phyloP scores from a whole-genome alignment of 495 filamentous ascomycete species.

The Pseudomonodictys pantanalensis region DNA sequence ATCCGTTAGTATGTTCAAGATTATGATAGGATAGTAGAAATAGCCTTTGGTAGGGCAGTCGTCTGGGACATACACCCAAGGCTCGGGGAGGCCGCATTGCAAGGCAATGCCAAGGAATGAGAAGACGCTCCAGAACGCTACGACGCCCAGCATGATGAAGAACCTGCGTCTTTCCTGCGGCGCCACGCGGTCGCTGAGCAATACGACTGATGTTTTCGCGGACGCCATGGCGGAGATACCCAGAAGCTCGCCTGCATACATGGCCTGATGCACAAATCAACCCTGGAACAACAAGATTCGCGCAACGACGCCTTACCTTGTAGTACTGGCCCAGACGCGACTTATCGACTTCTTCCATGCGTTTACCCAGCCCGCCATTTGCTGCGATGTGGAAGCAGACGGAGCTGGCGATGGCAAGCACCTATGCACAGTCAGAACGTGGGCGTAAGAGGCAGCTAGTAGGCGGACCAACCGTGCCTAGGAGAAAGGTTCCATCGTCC shows the following conservation, averaged over 20 bases:
- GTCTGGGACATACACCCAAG: conserved; percentile 23
- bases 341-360: conserved; percentile 9
- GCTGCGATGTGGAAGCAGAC: conserved; percentile 15
- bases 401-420: conserved; percentile 15
- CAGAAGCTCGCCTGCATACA: conserved; percentile 21
- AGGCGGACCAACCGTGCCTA: conserved; percentile 9
- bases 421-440: neutral
- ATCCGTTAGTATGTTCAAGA: conserved; percentile 31
- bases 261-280: neutral
- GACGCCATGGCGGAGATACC: conserved; percentile 24
- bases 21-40: conserved; percentile 30
- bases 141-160: conserved; percentile 10
- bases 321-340: conserved; percentile 6
- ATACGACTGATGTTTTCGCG: conserved; percentile 26
- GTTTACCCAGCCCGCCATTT: conserved; percentile 23
- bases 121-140: conserved; percentile 26
- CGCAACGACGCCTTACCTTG: conserved; percentile 2
- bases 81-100: conserved; percentile 28
- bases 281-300: neutral
- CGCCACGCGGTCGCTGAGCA: conserved; percentile 30
- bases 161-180: conserved; percentile 6
- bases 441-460: neutral
- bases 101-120: conserved; percentile 29
- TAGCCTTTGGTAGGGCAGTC: conserved; percentile 23
- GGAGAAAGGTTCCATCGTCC: conserved; percentile 15